Evolutionary conservation across 257 asterid genomes (phyloP).

Genomic region (Solanum sitiens): DNA sequence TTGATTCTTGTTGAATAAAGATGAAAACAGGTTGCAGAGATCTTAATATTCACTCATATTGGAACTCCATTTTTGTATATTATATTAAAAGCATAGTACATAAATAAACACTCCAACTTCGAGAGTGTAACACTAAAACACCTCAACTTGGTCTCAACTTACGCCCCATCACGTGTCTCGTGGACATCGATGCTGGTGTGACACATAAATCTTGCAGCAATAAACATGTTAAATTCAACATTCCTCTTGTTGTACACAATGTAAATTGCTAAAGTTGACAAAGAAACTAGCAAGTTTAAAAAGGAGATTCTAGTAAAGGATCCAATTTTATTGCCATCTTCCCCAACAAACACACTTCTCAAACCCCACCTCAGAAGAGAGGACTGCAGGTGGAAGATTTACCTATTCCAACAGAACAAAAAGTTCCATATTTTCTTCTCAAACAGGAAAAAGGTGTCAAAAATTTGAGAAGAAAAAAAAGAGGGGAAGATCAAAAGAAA

Average conservation of each 20-base stretch:
- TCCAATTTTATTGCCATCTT: slow-evolving; percentile 7
- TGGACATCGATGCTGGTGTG: no score
- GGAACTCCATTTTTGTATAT: no score
- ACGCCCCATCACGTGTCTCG: no score
- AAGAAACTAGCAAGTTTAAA: neutral
- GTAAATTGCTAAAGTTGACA: neutral
- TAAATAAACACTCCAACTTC: neutral
- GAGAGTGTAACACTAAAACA: neutral
- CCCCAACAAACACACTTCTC: slow-evolving; percentile 14
- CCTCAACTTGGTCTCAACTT: neutral
- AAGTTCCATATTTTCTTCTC: neutral
- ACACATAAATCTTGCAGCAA: neutral
- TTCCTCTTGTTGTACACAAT: neutral
- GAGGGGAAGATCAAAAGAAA: neutral
- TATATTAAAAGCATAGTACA: neutral
- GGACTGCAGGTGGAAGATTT: slow-evolving; percentile 3
- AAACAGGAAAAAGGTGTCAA: neutral
- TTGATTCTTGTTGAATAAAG: neutral
- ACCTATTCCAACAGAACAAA: slow-evolving; percentile 6
- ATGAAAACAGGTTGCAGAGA: neutral
- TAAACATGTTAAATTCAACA: neutral
- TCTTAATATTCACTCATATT: neutral
- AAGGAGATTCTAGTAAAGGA: neutral
- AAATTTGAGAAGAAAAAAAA: neutral
- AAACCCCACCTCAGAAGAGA: slow-evolving; percentile 5